Conservation (phyloP, 495 filamentous ascomycete species). For the Platismatia glauca region DNA sequence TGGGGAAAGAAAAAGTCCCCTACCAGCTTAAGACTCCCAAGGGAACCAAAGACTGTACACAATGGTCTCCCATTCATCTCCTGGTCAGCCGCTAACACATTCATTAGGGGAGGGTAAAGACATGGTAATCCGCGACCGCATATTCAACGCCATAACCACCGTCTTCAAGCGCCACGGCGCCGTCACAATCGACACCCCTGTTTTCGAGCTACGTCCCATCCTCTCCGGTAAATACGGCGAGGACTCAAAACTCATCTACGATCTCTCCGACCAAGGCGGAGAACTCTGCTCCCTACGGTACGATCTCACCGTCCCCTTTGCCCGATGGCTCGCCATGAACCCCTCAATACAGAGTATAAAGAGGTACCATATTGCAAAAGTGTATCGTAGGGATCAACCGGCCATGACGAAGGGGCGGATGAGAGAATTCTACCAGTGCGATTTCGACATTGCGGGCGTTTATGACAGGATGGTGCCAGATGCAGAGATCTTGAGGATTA, state of each 20-base stretch:
- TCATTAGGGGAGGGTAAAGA: conserved; percentile 54
- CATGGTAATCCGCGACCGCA: conserved; percentile 72
- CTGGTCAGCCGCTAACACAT: not conserved
- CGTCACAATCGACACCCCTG: conserved; percentile 76
- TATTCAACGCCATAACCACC: conserved; percentile 70
- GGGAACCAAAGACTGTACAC: conserved; percentile 39
- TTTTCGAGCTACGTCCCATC: conserved; percentile 71
- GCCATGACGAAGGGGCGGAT: conserved; percentile 83
- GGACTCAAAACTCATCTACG: conserved; percentile 85
- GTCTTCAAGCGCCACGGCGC: conserved; percentile 89
- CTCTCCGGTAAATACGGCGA: conserved; percentile 86
- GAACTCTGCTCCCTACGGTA: conserved; percentile 80
- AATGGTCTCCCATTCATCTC: conserved; percentile 24
- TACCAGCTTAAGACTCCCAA: conserved; percentile 44
- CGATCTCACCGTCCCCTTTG: conserved; percentile 87
- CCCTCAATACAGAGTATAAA: conserved; percentile 64
- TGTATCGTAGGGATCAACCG: conserved; percentile 73
- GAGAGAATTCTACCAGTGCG: conserved; percentile 97
- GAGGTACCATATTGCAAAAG: conserved; percentile 83
- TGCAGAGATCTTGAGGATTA: conserved; percentile 81
- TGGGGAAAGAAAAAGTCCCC: conserved; percentile 29
- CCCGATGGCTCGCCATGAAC: conserved; percentile 83
- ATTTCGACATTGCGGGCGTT: conserved; percentile 87
- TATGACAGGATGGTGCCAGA: conserved; percentile 95
- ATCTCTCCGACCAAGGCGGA: conserved; percentile 76